Percentiles rank a stretch among this genome's conserved stretches.
Evolutionary conservation across 1,284 basidiomycete species (phyloP).

Genomic region (Vanrija sp.): DNA sequence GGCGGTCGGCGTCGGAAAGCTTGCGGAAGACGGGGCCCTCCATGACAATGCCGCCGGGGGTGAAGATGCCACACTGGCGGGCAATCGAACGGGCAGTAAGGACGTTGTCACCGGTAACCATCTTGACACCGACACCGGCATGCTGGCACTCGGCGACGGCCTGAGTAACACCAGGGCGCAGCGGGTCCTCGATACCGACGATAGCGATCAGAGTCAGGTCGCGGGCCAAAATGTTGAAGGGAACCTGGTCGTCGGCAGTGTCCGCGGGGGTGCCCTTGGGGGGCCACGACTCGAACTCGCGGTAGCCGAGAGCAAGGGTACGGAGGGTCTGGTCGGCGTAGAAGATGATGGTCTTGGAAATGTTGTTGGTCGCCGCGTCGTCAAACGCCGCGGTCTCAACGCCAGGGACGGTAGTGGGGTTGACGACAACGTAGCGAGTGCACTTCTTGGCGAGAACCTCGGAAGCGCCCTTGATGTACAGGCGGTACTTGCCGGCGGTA

Average conservation of each 20-base stretch:
- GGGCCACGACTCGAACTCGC: constrained; percentile 84
- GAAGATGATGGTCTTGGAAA: constrained; percentile 74
- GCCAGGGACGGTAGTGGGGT: constrained; percentile 14
- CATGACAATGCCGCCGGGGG: constrained; percentile 50
- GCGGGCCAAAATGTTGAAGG: constrained; percentile 65
- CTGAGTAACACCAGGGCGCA: constrained; percentile 81
- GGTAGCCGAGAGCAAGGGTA: constrained; percentile 89
- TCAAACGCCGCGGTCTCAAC: constrained; percentile 30
- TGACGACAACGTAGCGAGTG: constrained; percentile 63
- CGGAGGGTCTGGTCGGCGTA: constrained; percentile 94
- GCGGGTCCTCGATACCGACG: constrained; percentile 91
- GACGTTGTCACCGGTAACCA: constrained; percentile 98
- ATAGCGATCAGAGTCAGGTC: constrained; percentile 83
- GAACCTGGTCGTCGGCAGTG: constrained; percentile 56
- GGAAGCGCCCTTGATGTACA: constrained; percentile 89
- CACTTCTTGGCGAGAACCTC: constrained; percentile 84
- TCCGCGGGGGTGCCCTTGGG: constrained; percentile 58
- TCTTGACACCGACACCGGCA: constrained; percentile 94
- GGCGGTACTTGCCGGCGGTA: constrained; percentile 59
- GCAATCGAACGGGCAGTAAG: constrained; percentile 87
- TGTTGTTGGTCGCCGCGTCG: constrained; percentile 30
- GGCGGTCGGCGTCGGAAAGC: constrained; percentile 52
- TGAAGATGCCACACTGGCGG: constrained; percentile 75
- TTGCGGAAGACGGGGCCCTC: constrained; percentile 68
- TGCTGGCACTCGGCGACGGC: constrained; percentile 80